These are phyloP conservation scores for Gaeumannomyces tritici DNA, from an alignment of 2,329 filamentous ascomycete genomes.

Conservation along the genomic window DNA sequence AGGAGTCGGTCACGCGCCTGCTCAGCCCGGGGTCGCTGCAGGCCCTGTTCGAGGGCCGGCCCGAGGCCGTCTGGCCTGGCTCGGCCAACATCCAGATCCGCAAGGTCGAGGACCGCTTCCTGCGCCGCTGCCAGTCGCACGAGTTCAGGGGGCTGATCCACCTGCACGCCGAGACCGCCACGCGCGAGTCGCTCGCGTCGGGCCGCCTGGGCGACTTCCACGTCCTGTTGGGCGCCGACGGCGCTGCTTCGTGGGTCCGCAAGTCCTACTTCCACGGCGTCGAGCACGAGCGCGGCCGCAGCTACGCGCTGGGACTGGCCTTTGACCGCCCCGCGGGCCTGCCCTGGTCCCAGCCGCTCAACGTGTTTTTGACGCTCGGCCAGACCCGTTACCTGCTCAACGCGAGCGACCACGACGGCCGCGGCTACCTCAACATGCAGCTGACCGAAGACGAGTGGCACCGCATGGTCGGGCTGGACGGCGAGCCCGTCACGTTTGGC, in stretches of 20 bases:
- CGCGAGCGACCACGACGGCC: constrained; percentile 21
- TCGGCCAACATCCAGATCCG: constrained; percentile 27
- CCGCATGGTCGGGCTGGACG: constrained; percentile 20
- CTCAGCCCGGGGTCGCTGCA: constrained; percentile 17
- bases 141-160: constrained; percentile 21
- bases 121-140: constrained; percentile 21
- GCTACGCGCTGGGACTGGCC: constrained; percentile 23
- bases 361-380: constrained; percentile 24
- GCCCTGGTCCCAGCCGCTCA: constrained; percentile 23
- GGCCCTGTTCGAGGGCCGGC: constrained; percentile 20
- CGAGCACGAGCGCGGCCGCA: constrained; percentile 22
- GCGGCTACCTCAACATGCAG: constrained; percentile 26
- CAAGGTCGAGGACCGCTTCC: constrained; percentile 25
- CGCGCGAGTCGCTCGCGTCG: constrained; percentile 15
- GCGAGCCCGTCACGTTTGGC: constrained; percentile 22
- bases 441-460: constrained; percentile 25
- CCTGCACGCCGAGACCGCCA: constrained; percentile 21
- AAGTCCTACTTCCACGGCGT: constrained; percentile 22
- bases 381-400: constrained; percentile 26
- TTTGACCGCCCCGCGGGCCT: constrained; percentile 22
- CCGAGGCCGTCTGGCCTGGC: constrained; percentile 24
- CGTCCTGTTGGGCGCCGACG: constrained; percentile 23
- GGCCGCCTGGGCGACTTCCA: constrained; percentile 24
- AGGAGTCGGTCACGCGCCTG: constrained; percentile 22
- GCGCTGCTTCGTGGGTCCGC: constrained; percentile 25